Evolutionary conservation across 257 asterid species (phyloP).

Genomic region (Solanum sejunctum): DNA sequence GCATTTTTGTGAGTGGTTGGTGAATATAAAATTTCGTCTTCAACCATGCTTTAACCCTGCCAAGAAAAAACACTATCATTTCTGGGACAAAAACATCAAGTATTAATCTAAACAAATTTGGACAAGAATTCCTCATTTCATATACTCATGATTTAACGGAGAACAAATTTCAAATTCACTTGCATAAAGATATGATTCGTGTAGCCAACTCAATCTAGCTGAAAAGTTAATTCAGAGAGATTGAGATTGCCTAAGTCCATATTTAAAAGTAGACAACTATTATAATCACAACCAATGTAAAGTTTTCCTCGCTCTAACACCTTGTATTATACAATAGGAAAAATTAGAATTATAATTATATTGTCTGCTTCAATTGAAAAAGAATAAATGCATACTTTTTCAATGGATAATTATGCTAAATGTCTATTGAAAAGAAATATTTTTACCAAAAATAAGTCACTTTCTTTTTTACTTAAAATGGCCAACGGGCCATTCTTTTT

Average conservation of each 20-base stretch:
- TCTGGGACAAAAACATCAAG: background rate
- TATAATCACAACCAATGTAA: too few relatives aligned
- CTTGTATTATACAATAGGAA: background rate
- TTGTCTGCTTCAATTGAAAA: background rate
- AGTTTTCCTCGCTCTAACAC: background rate
- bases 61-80: background rate
- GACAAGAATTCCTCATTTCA: too few relatives aligned
- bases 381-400: background rate
- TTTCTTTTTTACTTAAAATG: too few relatives aligned
- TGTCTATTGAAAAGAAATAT: too few relatives aligned
- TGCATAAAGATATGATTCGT: background rate
- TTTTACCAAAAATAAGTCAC: too few relatives aligned
- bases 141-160: background rate
- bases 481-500: too few relatives aligned
- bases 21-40: background rate
- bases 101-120: background rate
- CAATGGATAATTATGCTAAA: too few relatives aligned
- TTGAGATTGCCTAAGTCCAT: background rate
- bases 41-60: background rate
- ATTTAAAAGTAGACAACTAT: background rate
- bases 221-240: background rate
- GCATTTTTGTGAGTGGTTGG: background rate
- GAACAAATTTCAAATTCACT: background rate
- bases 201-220: accelerated
- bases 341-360: background rate